A percentile compares a stretch with the other conserved stretches of the same genome.
These are phyloP conservation scores for Cyberlindnera mississippiensis DNA, from an alignment of 805 yeast species.

Conservation along the genomic window DNA sequence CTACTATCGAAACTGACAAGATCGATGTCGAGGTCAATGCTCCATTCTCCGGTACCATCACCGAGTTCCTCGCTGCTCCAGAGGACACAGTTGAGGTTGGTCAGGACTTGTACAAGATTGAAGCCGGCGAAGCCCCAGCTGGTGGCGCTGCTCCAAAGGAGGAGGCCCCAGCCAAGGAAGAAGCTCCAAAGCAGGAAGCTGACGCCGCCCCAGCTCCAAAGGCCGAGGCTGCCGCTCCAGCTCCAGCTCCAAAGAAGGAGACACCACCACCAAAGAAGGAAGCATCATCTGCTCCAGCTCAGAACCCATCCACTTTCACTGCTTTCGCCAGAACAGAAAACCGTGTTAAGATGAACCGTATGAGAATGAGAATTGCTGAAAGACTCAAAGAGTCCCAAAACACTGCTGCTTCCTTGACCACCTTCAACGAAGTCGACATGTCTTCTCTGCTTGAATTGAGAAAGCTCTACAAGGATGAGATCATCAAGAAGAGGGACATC, in stretches of 20 bases:
- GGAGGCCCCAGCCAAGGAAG: slow-evolving; percentile 6
- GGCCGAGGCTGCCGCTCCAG: slow-evolving; percentile 25
- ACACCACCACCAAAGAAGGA: slow-evolving; percentile 22
- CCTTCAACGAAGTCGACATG: slow-evolving; percentile 98
- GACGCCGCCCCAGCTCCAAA: slow-evolving; percentile 21
- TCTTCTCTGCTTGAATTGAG: slow-evolving; percentile 87
- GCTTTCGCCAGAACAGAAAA: slow-evolving; percentile 80
- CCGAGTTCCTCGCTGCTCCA: slow-evolving; percentile 73
- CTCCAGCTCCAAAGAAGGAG: slow-evolving; percentile 26
- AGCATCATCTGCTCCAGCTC: slow-evolving; percentile 34
- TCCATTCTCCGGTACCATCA: slow-evolving; percentile 85
- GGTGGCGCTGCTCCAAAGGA: slow-evolving; percentile 40
- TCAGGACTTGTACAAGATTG: slow-evolving; percentile 84
- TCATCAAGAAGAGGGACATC: slow-evolving; percentile 87
- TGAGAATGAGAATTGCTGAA: slow-evolving; percentile 98
- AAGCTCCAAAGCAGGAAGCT: slow-evolving; percentile 25
- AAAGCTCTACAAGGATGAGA: slow-evolving; percentile 94
- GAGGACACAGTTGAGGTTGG: slow-evolving; percentile 97
- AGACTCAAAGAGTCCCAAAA: slow-evolving; percentile 98
- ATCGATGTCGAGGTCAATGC: slow-evolving; percentile 96
- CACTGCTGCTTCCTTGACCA: slow-evolving; percentile 96
- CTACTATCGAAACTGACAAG: slow-evolving; percentile 97
- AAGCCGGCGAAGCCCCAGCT: slow-evolving; percentile 68
- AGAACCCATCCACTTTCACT: slow-evolving; percentile 22
- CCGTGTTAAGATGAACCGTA: slow-evolving; percentile 97